phyloP scores from a whole-genome alignment of 2,329 filamentous ascomycete genomes.

The Lasiodiplodia theobromae region DNA sequence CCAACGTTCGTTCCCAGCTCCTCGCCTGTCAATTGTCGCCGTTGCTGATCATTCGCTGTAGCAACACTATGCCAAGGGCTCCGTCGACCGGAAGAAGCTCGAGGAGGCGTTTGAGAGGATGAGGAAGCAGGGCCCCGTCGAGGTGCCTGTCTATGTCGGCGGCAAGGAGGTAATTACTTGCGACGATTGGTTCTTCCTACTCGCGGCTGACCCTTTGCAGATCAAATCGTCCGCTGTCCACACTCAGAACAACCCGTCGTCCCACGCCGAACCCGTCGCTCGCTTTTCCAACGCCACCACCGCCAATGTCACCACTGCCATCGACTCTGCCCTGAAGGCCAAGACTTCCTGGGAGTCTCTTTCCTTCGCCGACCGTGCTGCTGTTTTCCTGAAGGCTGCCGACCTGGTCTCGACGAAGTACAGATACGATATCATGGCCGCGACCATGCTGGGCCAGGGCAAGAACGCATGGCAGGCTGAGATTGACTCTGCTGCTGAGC shows the following conservation, averaged over 20 bases:
- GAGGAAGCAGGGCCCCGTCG: slow-evolving; percentile 72
- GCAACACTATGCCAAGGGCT: slow-evolving; percentile 90
- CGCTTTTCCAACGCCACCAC: slow-evolving; percentile 83
- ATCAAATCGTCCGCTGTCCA: slow-evolving; percentile 71
- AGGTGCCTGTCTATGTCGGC: slow-evolving; percentile 83
- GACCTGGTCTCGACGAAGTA: slow-evolving; percentile 92
- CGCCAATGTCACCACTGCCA: slow-evolving; percentile 78
- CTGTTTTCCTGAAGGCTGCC: slow-evolving; percentile 94
- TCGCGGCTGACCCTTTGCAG: slow-evolving; percentile 47
- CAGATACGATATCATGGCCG: slow-evolving; percentile 94
- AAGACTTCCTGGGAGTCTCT: slow-evolving; percentile 85
- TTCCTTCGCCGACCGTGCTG: slow-evolving; percentile 88
- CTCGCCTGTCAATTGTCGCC: neutral
- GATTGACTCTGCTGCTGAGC: slow-evolving; percentile 92
- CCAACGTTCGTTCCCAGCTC: slow-evolving; percentile 72
- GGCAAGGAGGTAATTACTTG: slow-evolving; percentile 72
- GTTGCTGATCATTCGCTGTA: slow-evolving; percentile 47
- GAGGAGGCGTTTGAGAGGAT: slow-evolving; percentile 74
- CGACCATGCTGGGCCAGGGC: slow-evolving; percentile 94
- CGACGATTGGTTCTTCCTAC: neutral
- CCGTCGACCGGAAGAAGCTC: slow-evolving; percentile 77
- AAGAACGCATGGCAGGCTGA: slow-evolving; percentile 99
- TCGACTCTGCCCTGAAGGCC: slow-evolving; percentile 83
- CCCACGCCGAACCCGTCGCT: slow-evolving; percentile 78
- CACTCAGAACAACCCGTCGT: slow-evolving; percentile 81